Evolutionary conservation across 2,329 filamentous ascomycete species (phyloP).

Genomic region (Microsporum audouinii): DNA sequence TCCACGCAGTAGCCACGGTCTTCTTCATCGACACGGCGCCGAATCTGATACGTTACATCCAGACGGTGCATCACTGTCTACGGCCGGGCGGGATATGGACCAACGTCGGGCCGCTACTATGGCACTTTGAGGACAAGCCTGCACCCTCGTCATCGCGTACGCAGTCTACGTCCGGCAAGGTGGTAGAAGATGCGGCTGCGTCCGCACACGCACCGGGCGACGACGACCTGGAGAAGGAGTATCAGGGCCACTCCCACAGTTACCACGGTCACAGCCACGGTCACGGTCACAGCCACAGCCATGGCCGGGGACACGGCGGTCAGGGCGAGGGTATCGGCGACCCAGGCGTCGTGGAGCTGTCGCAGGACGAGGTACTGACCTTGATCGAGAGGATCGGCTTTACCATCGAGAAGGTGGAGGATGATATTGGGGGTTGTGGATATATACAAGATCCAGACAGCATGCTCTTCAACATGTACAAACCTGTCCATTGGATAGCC

Average conservation of each 20-base stretch:
- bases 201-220: constrained; percentile 41
- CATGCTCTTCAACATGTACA: constrained; percentile 76
- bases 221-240: constrained; percentile 22
- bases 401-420: constrained; percentile 52
- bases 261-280: neutral
- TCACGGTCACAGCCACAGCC: constrained; percentile 33
- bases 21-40: constrained; percentile 98
- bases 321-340: constrained; percentile 52
- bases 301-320: neutral
- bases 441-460: constrained; percentile 80
- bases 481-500: constrained; percentile 73
- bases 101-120: constrained; percentile 82
- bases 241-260: constrained; percentile 36
- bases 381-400: constrained; percentile 70
- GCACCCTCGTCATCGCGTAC: constrained; percentile 22
- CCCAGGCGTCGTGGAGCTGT: constrained; percentile 80
- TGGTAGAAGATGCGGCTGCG: constrained; percentile 26
- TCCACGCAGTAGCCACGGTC: constrained; percentile 75
- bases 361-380: constrained; percentile 73
- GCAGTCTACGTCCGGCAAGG: constrained; percentile 20
- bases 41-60: constrained; percentile 80
- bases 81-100: constrained; percentile 68
- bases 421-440: constrained; percentile 44
- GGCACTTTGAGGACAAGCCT: constrained; percentile 80
- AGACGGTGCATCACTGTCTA: constrained; percentile 69